A percentile compares a stretch with the other conserved stretches of the same genome.
phyloP scores from a whole-genome alignment of 176 grass and related monocot genomes.

The Zizania latifolia region DNA sequence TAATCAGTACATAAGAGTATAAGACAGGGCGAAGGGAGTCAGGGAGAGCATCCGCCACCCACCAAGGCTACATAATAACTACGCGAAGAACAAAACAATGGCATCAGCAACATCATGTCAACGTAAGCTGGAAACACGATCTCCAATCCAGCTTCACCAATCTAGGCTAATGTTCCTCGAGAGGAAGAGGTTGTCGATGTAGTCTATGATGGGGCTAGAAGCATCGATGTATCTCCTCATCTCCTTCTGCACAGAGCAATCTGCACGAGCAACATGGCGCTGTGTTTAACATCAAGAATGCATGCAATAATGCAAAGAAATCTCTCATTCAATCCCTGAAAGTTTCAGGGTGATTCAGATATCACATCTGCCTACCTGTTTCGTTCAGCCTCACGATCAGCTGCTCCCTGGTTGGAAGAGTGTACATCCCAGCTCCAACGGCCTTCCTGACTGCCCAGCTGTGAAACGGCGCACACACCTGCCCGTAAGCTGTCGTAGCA shows the following conservation, averaged over 20 bases:
- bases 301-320: neutral
- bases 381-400: slow-evolving; percentile 71
- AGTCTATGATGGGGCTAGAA: slow-evolving; percentile 71
- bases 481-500: slow-evolving; percentile 78
- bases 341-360: neutral
- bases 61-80: slow-evolving; percentile 30
- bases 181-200: slow-evolving; percentile 93
- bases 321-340: neutral
- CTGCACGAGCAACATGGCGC: slow-evolving; percentile 27
- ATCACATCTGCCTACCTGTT: slow-evolving; percentile 44
- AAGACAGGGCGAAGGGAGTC: slow-evolving; percentile 7
- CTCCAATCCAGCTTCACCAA: slow-evolving; percentile 57
- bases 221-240: slow-evolving; percentile 94
- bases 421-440: slow-evolving; percentile 87
- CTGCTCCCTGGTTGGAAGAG: slow-evolving; percentile 84
- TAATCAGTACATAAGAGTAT: slow-evolving; percentile 17
- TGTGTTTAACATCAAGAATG: neutral
- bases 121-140: slow-evolving; percentile 22
- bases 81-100: slow-evolving; percentile 27
- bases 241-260: slow-evolving; percentile 75
- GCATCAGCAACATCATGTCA: slow-evolving; percentile 22
- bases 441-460: slow-evolving; percentile 90
- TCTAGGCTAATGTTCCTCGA: slow-evolving; percentile 84
- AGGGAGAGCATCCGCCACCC: slow-evolving; percentile 32
- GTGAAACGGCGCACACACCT: slow-evolving; percentile 96